Conservation (phyloP, 208 protist species). For the Naegleria fowleri region DNA sequence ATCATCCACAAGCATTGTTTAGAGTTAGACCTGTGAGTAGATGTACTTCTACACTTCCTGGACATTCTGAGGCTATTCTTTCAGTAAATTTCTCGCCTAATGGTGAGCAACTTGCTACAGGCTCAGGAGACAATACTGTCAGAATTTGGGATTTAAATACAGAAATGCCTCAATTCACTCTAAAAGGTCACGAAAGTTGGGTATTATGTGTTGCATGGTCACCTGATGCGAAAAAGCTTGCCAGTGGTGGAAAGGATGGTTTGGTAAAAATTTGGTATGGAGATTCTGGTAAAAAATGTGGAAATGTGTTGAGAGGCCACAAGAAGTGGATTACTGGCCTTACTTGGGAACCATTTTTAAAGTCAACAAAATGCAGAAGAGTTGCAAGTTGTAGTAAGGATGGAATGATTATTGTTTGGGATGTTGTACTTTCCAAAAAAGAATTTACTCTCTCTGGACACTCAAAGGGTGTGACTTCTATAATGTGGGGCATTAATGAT, state of each 20-base stretch:
- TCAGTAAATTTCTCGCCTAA: conserved; percentile 86
- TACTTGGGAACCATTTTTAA: conserved; percentile 91
- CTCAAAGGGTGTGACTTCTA: conserved; percentile 88
- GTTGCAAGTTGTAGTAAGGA: conserved; percentile 87
- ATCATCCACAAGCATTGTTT: conserved; percentile 94
- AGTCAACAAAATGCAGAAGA: conserved; percentile 62
- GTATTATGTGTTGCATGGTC: conserved; percentile 92
- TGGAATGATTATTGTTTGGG: conserved; percentile 78
- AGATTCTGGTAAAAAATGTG: conserved; percentile 61
- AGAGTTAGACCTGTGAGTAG: conserved; percentile 86
- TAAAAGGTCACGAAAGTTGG: conserved; percentile 84
- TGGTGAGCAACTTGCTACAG: conserved; percentile 80
- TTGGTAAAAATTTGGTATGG: conserved; percentile 83
- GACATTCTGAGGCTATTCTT: conserved; percentile 90
- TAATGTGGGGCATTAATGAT: conserved; percentile 87
- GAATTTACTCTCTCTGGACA: conserved; percentile 85
- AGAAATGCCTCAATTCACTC: conserved; percentile 77
- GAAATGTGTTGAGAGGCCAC: conserved; percentile 74
- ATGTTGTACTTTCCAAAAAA: conserved; percentile 42
- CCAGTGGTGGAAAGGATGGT: conserved; percentile 86
- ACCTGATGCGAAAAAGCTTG: conserved; percentile 80
- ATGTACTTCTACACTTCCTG: conserved; percentile 79
- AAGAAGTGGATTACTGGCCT: conserved; percentile 87
- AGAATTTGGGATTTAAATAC: conserved; percentile 95
- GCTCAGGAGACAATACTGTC: conserved; percentile 89